phyloP scores from a whole-genome alignment of 352 stramenopile genomes.

The Globisporangium alternatum region DNA sequence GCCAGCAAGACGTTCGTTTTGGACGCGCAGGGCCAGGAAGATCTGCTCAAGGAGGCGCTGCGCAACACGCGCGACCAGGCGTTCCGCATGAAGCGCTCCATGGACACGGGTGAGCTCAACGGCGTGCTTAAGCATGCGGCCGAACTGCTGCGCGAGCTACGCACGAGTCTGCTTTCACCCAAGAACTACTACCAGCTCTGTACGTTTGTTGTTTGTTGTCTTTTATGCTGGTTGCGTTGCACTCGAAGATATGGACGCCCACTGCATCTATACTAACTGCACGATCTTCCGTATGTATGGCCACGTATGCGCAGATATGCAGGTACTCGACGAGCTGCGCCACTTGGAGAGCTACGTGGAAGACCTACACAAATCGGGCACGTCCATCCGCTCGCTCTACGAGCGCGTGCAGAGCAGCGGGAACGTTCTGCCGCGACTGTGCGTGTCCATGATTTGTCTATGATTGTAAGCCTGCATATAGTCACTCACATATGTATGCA shows the following conservation, averaged over 20 bases:
- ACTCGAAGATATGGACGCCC: not conserved
- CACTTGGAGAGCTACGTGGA: constrained; percentile 95
- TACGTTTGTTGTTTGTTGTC: constrained; percentile 40
- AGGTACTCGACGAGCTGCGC: constrained; percentile 92
- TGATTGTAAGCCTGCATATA: not conserved
- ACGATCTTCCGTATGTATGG: not conserved
- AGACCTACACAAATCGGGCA: constrained; percentile 69
- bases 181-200: constrained; percentile 99
- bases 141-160: constrained; percentile 83
- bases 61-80: constrained; percentile 69
- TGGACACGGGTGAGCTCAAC: constrained; percentile 68
- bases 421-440: constrained; percentile 94
- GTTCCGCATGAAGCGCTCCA: constrained; percentile 86
- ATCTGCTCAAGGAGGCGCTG: constrained; percentile 73
- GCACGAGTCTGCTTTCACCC: constrained; percentile 90
- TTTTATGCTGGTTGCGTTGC: not conserved
- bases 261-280: not conserved
- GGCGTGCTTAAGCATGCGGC: constrained; percentile 78
- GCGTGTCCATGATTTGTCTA: constrained; percentile 7
- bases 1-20: constrained; percentile 40
- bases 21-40: constrained; percentile 61
- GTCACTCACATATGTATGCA: not conserved
- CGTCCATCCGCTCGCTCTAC: constrained; percentile 93
- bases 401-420: constrained; percentile 94
- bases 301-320: constrained; percentile 45